phyloP scores from a whole-genome alignment of 106 monocot species.

The Phalaenopsis aphrodite region DNA sequence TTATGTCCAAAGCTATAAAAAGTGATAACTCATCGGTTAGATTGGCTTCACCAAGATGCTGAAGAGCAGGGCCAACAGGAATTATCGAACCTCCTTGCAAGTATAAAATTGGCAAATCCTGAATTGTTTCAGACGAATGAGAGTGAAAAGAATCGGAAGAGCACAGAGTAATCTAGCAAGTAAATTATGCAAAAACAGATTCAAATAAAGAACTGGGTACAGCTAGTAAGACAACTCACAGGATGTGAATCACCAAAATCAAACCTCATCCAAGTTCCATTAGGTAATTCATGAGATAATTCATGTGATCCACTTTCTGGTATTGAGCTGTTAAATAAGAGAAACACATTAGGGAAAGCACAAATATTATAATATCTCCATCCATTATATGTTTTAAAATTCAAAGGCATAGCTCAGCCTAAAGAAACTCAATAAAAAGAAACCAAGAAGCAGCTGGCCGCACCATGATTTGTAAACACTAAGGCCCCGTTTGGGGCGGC shows the following conservation, averaged over 20 bases:
- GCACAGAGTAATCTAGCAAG: not conserved
- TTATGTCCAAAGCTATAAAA: conserved; percentile 63
- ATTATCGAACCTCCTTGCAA: conserved; percentile 92
- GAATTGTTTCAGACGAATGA: conserved; percentile 12
- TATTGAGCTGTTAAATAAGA: conserved; percentile 43
- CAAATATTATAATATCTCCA: not conserved
- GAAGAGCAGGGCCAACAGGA: conserved; percentile 69
- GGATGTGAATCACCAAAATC: conserved; percentile 97
- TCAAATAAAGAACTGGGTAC: not conserved
- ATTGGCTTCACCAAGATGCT: conserved; percentile 81
- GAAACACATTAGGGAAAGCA: not conserved
- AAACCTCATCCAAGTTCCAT: conserved; percentile 81
- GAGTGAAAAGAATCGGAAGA: not conserved
- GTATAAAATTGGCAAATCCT: conserved; percentile 92
- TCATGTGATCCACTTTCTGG: conserved; percentile 71
- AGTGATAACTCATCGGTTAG: conserved; percentile 61
- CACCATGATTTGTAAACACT: not conserved
- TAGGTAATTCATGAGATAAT: conserved; percentile 43
- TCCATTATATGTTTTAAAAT: not conserved
- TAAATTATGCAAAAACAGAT: not conserved
- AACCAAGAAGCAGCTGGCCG: not conserved
- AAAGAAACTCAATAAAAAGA: not conserved
- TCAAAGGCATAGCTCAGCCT: not conserved
- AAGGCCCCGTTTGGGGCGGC: not conserved
- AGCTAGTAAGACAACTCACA: conserved; percentile 33